phyloP scores from a whole-genome alignment of 2,329 filamentous ascomycete genomes.

The Sarocladiaceae sp. region DNA sequence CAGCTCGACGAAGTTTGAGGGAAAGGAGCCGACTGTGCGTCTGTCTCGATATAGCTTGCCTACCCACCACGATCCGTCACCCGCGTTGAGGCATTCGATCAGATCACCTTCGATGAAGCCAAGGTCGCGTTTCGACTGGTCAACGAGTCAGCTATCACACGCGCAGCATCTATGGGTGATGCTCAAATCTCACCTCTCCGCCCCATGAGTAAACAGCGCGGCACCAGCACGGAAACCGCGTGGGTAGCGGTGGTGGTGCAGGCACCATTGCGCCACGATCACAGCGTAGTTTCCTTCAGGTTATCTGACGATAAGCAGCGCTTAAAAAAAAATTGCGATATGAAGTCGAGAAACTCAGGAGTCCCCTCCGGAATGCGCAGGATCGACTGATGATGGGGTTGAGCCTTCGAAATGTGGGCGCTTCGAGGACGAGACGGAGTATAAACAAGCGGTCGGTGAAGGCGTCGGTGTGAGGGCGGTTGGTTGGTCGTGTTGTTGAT shows the following conservation, averaged over 20 bases:
- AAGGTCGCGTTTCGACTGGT: constrained; percentile 78
- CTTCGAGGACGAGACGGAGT: neutral
- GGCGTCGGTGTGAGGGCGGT: neutral
- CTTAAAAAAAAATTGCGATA: too few species aligned
- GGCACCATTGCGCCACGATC: constrained; percentile 43
- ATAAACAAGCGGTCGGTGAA: constrained; percentile 2
- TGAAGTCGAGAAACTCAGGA: too few species aligned
- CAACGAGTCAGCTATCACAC: neutral
- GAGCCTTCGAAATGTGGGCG: neutral
- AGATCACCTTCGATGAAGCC: constrained; percentile 97
- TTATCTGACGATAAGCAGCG: too few species aligned
- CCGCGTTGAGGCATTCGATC: constrained; percentile 96
- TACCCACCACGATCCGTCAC: constrained; percentile 98
- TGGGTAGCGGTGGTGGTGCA: constrained; percentile 58
- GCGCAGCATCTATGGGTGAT: neutral
- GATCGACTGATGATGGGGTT: constrained; percentile 9
- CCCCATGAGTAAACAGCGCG: constrained; percentile 90
- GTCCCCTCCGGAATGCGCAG: too few species aligned
- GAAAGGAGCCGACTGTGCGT: constrained; percentile 86
- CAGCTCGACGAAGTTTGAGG: constrained; percentile 94
- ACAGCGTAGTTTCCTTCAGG: too few species aligned
- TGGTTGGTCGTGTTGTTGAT: neutral
- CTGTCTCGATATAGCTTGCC: constrained; percentile 84
- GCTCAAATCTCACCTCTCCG: constrained; percentile 56
- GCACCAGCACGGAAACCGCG: constrained; percentile 84